Evolutionary conservation across 352 stramenopile species (phyloP).

Genomic region (Globisporangium splendens): DNA sequence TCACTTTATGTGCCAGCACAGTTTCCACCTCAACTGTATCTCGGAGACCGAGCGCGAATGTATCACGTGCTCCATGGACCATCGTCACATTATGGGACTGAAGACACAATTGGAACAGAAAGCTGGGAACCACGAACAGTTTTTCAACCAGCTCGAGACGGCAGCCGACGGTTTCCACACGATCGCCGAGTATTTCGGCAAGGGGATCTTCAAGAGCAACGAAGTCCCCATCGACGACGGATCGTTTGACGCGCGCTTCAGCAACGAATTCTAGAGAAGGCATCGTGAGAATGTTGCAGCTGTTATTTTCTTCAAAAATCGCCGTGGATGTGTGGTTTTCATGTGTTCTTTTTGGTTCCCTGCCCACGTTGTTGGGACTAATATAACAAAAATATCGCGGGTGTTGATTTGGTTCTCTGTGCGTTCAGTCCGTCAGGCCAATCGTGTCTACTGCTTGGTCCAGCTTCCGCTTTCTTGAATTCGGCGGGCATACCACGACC

Average conservation of each 20-base stretch:
- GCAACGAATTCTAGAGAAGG: conserved; percentile 69
- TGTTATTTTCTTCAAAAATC: not conserved
- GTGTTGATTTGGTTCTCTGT: conserved; percentile 6
- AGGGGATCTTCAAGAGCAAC: conserved; percentile 89
- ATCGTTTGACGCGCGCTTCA: conserved; percentile 76
- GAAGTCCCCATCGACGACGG: conserved; percentile 59
- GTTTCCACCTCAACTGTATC: conserved; percentile 89
- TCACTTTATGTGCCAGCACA: conserved; percentile 91
- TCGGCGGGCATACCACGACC: no score
- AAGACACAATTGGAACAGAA: conserved; percentile 88
- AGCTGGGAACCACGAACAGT: conserved; percentile 89
- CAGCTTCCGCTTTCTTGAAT: not conserved
- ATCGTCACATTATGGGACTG: conserved; percentile 79
- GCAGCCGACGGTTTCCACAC: conserved; percentile 86
- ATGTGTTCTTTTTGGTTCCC: conserved; percentile 1
- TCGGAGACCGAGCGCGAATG: conserved; percentile 87
- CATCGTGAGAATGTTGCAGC: no score
- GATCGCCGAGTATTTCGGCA: conserved; percentile 91
- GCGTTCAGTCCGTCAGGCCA: conserved; percentile 18
- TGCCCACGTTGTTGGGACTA: no score
- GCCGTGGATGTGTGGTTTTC: conserved; percentile 6
- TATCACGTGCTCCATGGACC: conserved; percentile 85
- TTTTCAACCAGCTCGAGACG: conserved; percentile 91
- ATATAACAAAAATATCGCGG: not conserved
- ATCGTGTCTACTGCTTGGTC: conserved; percentile 14